These are phyloP conservation scores for Dryas alaskensis DNA, from an alignment of 306 rosid genomes.

Conservation along the genomic window DNA sequence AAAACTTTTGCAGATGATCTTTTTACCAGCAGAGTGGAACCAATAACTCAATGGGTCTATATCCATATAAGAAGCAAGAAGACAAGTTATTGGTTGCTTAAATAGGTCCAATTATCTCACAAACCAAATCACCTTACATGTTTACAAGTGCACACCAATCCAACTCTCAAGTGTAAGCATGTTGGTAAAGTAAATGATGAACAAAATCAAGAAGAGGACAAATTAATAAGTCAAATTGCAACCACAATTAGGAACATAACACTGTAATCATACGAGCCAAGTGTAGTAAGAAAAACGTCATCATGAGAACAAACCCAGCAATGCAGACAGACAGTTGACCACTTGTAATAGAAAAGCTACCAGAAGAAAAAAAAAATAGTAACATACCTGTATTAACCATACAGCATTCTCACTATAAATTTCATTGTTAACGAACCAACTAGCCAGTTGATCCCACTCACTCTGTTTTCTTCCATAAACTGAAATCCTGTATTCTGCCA, in stretches of 20 bases:
- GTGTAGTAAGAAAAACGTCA: not conserved
- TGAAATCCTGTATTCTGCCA: slow-evolving; percentile 94
- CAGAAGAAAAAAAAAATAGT: slow-evolving; percentile 16
- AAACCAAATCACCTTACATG: not conserved
- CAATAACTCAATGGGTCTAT: not conserved
- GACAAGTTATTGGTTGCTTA: not conserved
- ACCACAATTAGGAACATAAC: not conserved
- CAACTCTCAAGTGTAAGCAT: not conserved
- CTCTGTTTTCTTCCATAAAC: slow-evolving; percentile 89
- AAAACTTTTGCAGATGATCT: not conserved
- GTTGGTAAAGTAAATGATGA: too few species aligned
- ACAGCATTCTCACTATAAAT: slow-evolving; percentile 76
- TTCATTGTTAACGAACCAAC: slow-evolving; percentile 87
- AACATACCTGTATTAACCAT: slow-evolving; percentile 85
- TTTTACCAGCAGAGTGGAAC: not conserved
- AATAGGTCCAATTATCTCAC: too few species aligned
- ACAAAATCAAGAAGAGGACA: not conserved
- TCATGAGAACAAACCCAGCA: not conserved
- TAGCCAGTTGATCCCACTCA: slow-evolving; percentile 93
- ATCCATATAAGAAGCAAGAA: not conserved
- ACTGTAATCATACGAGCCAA: not conserved
- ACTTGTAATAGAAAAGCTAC: slow-evolving; percentile 13
- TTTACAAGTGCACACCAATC: too few species aligned
- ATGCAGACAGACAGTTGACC: slow-evolving; percentile 17
- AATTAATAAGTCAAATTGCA: not conserved